Conservation (phyloP, 176 grass and related monocot species). For the Rhipidocladum racemiflorum region DNA sequence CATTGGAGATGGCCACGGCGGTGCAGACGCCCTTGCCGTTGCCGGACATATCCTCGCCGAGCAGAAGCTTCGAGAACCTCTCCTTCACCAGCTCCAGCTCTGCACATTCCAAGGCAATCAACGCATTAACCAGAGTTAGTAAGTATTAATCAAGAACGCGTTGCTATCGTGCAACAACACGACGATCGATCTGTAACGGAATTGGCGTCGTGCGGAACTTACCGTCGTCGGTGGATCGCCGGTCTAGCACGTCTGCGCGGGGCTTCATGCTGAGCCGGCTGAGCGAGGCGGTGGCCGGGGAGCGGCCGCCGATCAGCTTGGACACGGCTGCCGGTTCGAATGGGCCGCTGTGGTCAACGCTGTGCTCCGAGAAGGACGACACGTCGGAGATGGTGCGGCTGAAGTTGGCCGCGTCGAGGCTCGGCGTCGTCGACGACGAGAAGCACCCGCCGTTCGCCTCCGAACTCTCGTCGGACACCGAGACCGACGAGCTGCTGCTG, state of each 20-base stretch:
- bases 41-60: slow-evolving; percentile 99
- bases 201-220: background rate
- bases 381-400: slow-evolving; percentile 78
- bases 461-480: slow-evolving; percentile 63
- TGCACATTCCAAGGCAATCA: too few relatives aligned
- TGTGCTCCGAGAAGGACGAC: slow-evolving; percentile 73
- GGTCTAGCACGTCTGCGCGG: slow-evolving; percentile 50
- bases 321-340: slow-evolving; percentile 51
- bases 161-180: too few relatives aligned
- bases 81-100: slow-evolving; percentile 56
- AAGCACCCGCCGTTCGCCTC: slow-evolving; percentile 47
- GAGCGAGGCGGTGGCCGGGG: slow-evolving; percentile 40
- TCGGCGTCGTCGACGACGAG: slow-evolving; percentile 60
- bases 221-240: slow-evolving; percentile 61
- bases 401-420: slow-evolving; percentile 48
- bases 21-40: slow-evolving; percentile 96
- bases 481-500: slow-evolving; percentile 44
- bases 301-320: slow-evolving; percentile 42
- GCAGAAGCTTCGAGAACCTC: slow-evolving; percentile 93
- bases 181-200: background rate
- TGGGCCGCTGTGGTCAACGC: slow-evolving; percentile 53
- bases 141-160: background rate
- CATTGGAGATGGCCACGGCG: slow-evolving; percentile 93
- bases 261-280: slow-evolving; percentile 68
- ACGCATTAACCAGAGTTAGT: too few relatives aligned